phyloP scores from a whole-genome alignment of 1,284 basidiomycete genomes.

The Schizopora paradoxa region DNA sequence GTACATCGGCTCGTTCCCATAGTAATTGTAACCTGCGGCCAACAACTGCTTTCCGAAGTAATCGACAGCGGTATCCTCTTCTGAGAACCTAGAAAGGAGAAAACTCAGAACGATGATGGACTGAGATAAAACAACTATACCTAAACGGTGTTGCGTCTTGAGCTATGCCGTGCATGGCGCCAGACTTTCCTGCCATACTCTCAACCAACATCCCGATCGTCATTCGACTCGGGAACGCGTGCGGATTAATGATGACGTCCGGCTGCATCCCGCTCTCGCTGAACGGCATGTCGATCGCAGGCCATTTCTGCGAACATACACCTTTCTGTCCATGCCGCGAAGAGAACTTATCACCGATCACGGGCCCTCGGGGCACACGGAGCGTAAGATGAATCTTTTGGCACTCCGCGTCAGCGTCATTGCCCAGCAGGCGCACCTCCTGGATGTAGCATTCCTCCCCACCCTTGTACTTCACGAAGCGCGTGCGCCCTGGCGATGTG shows the following conservation, averaged over 20 bases:
- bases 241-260: constrained; percentile 99
- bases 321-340: constrained; percentile 99
- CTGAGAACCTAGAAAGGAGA: constrained; percentile 67
- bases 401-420: constrained; percentile 83
- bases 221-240: constrained; percentile 99
- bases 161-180: constrained; percentile 95
- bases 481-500: constrained; percentile 76
- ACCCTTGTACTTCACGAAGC: constrained; percentile 94
- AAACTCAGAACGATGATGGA: constrained; percentile 13
- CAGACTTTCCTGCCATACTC: constrained; percentile 97
- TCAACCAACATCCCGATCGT: constrained; percentile 99
- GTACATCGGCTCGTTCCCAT: constrained; percentile 99
- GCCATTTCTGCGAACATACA: constrained; percentile 99
- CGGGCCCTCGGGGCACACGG: constrained; percentile 90
- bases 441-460: constrained; percentile 92
- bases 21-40: constrained; percentile 96
- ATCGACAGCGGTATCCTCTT: constrained; percentile 92
- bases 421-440: constrained; percentile 87
- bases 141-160: constrained; percentile 99
- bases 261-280: constrained; percentile 98
- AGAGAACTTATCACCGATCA: constrained; percentile 99
- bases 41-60: constrained; percentile 96
- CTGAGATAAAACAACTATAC: constrained; percentile 40
- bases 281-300: constrained; percentile 97
- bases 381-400: constrained; percentile 95